These are phyloP conservation scores for Crithidia brevicula DNA, from an alignment of 208 protist genomes.

Conservation along the genomic window DNA sequence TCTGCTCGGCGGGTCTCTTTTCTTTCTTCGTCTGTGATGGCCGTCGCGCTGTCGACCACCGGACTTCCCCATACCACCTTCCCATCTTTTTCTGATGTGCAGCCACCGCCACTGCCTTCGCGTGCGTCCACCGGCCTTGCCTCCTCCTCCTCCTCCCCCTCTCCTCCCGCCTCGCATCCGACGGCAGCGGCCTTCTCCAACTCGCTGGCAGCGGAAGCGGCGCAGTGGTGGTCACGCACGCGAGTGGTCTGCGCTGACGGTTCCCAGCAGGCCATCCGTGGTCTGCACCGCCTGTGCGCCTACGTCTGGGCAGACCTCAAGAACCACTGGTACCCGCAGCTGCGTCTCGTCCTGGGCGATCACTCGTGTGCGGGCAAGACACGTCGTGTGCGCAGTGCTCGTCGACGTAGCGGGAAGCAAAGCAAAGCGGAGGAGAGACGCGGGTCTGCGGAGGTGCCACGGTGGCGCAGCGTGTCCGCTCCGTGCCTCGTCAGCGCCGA, in stretches of 20 bases:
- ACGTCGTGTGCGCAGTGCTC: no score
- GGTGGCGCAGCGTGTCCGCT: conserved; percentile 17
- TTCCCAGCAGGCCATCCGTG: conserved; percentile 11
- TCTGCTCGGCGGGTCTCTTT: conserved; percentile 28
- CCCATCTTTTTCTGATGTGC: background rate
- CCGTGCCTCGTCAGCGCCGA: conserved; percentile 12
- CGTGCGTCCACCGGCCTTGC: background rate
- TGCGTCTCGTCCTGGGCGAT: conserved; percentile 37
- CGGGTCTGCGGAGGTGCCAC: no score
- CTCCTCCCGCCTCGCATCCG: background rate
- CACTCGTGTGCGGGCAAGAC: conserved; percentile 16
- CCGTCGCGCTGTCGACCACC: background rate
- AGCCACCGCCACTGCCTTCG: background rate
- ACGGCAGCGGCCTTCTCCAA: background rate
- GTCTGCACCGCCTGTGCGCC: conserved; percentile 16
- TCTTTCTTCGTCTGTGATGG: conserved; percentile 22
- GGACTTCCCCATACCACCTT: background rate
- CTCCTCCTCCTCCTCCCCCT: background rate
- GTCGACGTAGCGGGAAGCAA: no score
- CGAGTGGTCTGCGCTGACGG: conserved; percentile 10
- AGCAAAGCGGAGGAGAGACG: no score
- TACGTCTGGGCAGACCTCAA: conserved; percentile 33
- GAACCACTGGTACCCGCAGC: conserved; percentile 43
- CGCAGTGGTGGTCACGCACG: conserved; percentile 18
- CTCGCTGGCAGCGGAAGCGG: background rate